Evolutionary conservation across 805 yeast genomes (phyloP), one percentile per base, ranked within the genome.

Genomic region (Yamadazyma tumulicola): DNA sequence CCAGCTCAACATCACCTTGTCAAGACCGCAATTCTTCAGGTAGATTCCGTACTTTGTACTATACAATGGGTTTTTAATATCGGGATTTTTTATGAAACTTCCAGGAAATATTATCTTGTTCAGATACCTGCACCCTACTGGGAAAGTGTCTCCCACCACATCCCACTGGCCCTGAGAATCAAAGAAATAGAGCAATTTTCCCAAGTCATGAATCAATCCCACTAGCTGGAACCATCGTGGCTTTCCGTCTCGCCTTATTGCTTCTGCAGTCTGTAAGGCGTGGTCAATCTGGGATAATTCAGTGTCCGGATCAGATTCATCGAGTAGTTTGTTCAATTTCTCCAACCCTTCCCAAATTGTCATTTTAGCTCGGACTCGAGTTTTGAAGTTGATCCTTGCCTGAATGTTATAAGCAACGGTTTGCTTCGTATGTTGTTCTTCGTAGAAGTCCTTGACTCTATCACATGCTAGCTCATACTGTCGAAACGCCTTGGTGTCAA

Each of bases 91-190:
- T 36, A 69, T 65, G 54, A 81, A 81, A 42, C 70, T 75, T 23
- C 78, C 81, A 28, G 78, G 72, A 44, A 74, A 76, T 10, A 81
- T 79, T 31, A 75, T 78, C 42, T 72, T 70, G 38, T 71, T 71
- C 47, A 75, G 77, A 48, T 69, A 80, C 39, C 69, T 69, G 52
- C 88, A 81, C 3, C 88, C 88, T 17, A 81, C 85, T 0, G 87
- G 85, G 48, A 81, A 81, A 3, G 87, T 81, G 51, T 81, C 88
- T 5, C 88, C 88, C 14, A 81, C 88, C 19, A 81, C 88, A 50
- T 81, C 86, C 87, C 87, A 81, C 52, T 81, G 87, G 6, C 87
- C 87, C 46, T 75, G 68, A 10, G 85, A 79, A 46, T 79, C 86
- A 48, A 74, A 81, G 44, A 80, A 81, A 51, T 81, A 81, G 12